Conservation (phyloP, 345 rosid genomes). For the Psidium guajava region DNA sequence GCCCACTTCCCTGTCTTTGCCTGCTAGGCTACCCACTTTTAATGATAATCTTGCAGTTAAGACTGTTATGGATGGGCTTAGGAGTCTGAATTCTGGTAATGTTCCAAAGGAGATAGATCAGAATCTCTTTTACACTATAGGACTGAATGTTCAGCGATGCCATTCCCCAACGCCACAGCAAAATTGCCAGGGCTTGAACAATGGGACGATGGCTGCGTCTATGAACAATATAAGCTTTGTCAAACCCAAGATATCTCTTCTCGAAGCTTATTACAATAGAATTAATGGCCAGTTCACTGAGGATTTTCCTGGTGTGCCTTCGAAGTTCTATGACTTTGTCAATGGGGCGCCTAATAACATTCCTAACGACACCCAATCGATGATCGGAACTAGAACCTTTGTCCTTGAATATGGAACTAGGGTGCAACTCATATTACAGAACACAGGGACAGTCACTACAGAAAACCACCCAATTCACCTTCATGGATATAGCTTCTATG, state of each 20-base stretch:
- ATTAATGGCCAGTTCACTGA: conserved; percentile 50
- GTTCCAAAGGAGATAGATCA: conserved; percentile 50
- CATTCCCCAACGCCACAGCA: conserved; percentile 32
- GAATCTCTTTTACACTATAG: conserved; percentile 52
- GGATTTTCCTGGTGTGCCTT: conserved; percentile 63
- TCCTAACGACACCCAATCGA: conserved; percentile 51
- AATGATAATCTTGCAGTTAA: conserved; percentile 59
- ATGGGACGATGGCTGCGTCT: conserved; percentile 67
- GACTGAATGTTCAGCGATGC: conserved; percentile 62
- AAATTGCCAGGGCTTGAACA: conserved; percentile 40
- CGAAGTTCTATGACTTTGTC: conserved; percentile 58
- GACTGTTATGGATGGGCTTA: conserved; percentile 72
- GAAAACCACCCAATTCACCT: conserved; percentile 93
- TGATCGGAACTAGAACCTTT: conserved; percentile 55
- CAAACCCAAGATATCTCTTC: conserved; percentile 45
- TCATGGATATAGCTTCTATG: conserved; percentile 81
- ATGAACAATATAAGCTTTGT: conserved; percentile 75
- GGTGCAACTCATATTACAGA: conserved; percentile 66
- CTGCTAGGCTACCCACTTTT: conserved; percentile 58
- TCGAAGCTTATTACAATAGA: conserved; percentile 66
- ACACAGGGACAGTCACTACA: conserved; percentile 58
- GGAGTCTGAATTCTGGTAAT: conserved; percentile 34
- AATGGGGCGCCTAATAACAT: conserved; percentile 71
- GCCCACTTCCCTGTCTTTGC: conserved; percentile 35
- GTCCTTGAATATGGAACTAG: conserved; percentile 57